Base-by-base conservation (phyloP, 2,329 filamentous ascomycete genomes). In the Parastagonospora avenae region DNA sequence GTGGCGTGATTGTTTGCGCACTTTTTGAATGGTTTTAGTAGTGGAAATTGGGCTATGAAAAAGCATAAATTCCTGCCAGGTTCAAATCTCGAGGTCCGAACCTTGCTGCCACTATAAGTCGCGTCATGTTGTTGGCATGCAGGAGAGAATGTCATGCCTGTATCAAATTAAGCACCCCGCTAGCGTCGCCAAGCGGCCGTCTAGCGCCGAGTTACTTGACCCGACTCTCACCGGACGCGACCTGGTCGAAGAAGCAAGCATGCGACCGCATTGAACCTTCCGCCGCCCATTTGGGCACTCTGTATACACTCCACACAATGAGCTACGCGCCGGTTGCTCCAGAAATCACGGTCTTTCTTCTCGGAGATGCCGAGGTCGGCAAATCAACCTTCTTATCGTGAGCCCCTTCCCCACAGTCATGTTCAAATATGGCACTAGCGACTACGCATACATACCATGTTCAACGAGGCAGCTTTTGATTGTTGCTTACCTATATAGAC, bases 381-480 rank as follows among this genome's bases (percentile, higher is more conserved):
- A 87, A 86, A 71, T 83, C 84, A 43, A 84, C 82, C 8, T 86
- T 87, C 55, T 70, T 87, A 54, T 83, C 83, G 82, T 85, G 75
- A 68, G 82, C 80, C 51, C 48, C 46, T 58, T 42, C 19, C 19
- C 37, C 10, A 4, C 12, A 29, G 28, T 54, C 49, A 24, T 11
- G 9, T 30, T 24, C 8, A 19, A 15, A 7, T 45, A 8, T 24
- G 4, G 12, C 33, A 37, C 15, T 10, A 15, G 8, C n/a, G 14
- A 42, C 11, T 32, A n/a, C 10, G 24, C 3, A 24, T 24, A 24
- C 19, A 24, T 24, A 24, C 5, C 5, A 24, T 24, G 19, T 24
- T 5, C 19, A 24, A 5, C 19, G 19, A 24, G 19, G 5, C 19
- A 31, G 5, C 2, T 12, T 9, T 29, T 7, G 10, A 2, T 14